Evolutionary conservation across 768 basidiomycete species (phyloP).

Genomic region (Rhodotorula toruloides): DNA sequence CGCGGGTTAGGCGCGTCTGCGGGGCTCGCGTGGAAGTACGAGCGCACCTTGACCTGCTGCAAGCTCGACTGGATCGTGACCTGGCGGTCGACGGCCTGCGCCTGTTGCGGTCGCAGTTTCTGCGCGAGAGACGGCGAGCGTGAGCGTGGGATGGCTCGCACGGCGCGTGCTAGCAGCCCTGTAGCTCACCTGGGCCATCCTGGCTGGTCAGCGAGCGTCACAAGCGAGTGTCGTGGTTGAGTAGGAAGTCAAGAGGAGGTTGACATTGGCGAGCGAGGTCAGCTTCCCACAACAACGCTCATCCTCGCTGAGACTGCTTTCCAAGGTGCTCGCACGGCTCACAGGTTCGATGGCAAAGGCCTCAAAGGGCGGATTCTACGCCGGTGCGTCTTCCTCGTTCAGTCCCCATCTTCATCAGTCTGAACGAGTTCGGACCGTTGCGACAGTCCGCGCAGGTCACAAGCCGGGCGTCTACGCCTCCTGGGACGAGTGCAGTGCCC

Average conservation of each 20-base stretch:
- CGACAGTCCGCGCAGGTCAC: conserved; percentile 63
- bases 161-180: neutral
- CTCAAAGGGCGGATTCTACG: conserved; percentile 26
- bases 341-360: neutral
- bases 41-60: conserved; percentile 19
- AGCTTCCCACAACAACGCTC: neutral
- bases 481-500: conserved; percentile 69
- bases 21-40: too few relatives aligned
- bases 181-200: conserved; percentile 16
- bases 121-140: conserved; percentile 5
- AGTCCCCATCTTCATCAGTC: neutral
- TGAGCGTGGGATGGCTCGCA: neutral
- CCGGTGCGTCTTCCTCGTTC: conserved; percentile 14
- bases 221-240: too few relatives aligned
- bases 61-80: conserved; percentile 9
- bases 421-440: neutral
- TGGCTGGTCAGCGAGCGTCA: too few relatives aligned
- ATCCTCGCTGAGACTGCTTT: neutral
- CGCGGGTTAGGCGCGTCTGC: too few relatives aligned
- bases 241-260: neutral
- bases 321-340: conserved; percentile 16
- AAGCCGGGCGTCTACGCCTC: conserved; percentile 62
- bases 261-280: neutral
- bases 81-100: neutral
- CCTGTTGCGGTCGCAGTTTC: conserved; percentile 4